A percentile compares a stretch with the other conserved stretches of the same genome.
Evolutionary conservation across 306 rosid species (phyloP).

Genomic region (Trifolium repens): DNA sequence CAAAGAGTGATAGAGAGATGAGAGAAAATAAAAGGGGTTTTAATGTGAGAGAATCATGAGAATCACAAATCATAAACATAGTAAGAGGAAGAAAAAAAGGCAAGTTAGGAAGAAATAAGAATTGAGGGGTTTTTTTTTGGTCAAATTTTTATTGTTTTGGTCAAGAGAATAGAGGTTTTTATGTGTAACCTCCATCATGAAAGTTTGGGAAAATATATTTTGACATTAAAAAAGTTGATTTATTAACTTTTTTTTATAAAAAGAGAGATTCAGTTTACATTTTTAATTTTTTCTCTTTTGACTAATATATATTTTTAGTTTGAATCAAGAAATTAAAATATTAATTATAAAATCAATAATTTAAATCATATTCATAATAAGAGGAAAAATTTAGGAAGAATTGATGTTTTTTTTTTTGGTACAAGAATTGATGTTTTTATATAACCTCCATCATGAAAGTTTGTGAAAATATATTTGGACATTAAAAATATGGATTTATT

Average conservation of each 20-base stretch:
- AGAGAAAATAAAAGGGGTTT: constrained; percentile 9
- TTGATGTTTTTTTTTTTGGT: neutral
- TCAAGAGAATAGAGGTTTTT: neutral
- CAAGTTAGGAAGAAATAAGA: neutral
- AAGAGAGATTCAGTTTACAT: neutral
- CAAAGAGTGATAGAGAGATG: constrained; percentile 19
- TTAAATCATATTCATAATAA: too few relatives aligned
- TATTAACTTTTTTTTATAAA: too few relatives aligned
- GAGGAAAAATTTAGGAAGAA: neutral
- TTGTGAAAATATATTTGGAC: too few relatives aligned
- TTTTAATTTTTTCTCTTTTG: neutral
- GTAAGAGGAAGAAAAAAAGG: neutral
- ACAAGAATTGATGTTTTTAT: neutral
- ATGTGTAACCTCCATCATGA: constrained; percentile 19
- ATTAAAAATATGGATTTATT: too few relatives aligned
- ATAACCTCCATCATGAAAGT: too few relatives aligned
- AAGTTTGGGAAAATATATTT: neutral
- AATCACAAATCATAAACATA: constrained; percentile 26
- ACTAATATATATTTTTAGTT: too few relatives aligned
- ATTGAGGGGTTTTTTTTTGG: neutral
- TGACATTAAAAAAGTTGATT: neutral
- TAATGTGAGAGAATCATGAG: constrained; percentile 31
- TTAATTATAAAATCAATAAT: too few relatives aligned
- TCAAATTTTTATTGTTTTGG: too few relatives aligned
- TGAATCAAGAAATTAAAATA: too few relatives aligned